Evolutionary conservation across 2,329 filamentous ascomycete species (phyloP).

Genomic region (Pseudogymnoascus sp.): DNA sequence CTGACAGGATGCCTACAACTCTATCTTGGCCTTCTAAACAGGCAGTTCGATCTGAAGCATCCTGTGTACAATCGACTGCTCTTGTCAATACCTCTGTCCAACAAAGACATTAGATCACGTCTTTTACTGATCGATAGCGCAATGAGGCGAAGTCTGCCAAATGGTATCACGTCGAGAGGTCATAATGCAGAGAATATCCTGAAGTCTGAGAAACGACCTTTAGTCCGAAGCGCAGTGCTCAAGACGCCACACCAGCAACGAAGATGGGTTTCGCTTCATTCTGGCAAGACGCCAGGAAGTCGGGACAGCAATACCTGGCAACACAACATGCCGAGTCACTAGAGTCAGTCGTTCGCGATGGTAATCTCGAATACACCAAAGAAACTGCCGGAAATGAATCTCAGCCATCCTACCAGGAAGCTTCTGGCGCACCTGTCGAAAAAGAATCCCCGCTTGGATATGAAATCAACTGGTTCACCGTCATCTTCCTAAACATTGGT

Average conservation of each 20-base stretch:
- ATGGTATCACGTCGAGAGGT: not conserved
- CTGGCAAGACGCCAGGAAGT: constrained; percentile 6
- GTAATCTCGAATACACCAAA: constrained; percentile 17
- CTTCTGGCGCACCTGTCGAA: constrained; percentile 55
- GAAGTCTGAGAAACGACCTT: not conserved
- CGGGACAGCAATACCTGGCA: constrained; percentile 4
- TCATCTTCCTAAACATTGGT: constrained; percentile 54
- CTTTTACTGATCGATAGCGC: constrained; percentile 2
- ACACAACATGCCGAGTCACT: not conserved
- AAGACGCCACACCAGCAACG: not conserved
- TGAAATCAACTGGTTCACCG: constrained; percentile 46
- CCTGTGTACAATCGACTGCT: not conserved
- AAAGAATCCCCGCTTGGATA: constrained; percentile 52
- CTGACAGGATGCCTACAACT: not conserved
- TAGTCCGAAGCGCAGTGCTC: not conserved
- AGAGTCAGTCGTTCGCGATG: constrained; percentile 12
- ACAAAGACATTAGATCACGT: not conserved
- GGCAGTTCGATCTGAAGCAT: not conserved
- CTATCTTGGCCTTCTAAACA: not conserved
- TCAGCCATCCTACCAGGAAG: constrained; percentile 49
- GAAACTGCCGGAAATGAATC: constrained; percentile 39
- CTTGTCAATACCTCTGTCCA: not conserved
- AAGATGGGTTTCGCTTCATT: constrained; percentile 4
- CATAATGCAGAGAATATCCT: not conserved
- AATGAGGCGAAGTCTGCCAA: not conserved